A percentile compares a stretch with the other conserved stretches of the same genome.
These are phyloP conservation scores for Chenopodium quinoa DNA, from an alignment of 148 eudicot genomes.

Conservation along the genomic window DNA sequence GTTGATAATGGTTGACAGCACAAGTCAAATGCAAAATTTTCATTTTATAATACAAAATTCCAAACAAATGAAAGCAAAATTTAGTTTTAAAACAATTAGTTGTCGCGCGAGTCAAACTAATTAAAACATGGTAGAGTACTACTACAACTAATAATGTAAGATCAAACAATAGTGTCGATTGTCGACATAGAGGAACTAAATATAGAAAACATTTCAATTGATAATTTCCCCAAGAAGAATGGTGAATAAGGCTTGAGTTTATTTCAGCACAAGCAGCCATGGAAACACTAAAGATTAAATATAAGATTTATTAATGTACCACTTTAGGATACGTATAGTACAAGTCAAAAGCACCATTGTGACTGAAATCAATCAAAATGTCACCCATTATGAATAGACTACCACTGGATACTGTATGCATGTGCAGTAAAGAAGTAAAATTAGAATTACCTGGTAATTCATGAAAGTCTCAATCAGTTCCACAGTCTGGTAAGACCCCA, in stretches of 20 bases:
- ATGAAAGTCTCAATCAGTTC: constrained; percentile 95
- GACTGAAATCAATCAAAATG: not conserved
- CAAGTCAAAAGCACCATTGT: not conserved
- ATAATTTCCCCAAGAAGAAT: too few species aligned
- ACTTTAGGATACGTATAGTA: not conserved
- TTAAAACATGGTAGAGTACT: too few species aligned
- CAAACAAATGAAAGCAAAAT: too few species aligned
- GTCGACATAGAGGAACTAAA: not conserved
- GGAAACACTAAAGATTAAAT: not conserved
- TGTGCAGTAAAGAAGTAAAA: not conserved
- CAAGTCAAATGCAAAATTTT: too few species aligned
- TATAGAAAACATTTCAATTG: too few species aligned
- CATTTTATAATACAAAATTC: too few species aligned
- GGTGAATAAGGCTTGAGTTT: not conserved
- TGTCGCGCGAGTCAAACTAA: too few species aligned
- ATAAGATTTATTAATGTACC: not conserved
- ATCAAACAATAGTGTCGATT: not conserved
- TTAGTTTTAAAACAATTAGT: too few species aligned
- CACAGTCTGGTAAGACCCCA: constrained; percentile 82
- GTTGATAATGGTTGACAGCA: not conserved
- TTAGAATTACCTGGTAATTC: constrained; percentile 77
- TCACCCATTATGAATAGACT: not conserved
- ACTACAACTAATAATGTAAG: too few species aligned
- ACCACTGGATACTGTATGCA: not conserved
- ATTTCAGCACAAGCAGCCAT: not conserved